Base-by-base conservation (phyloP, 225 moss, liverwort and hornwort species). In the Takakia lepidozioides region DNA sequence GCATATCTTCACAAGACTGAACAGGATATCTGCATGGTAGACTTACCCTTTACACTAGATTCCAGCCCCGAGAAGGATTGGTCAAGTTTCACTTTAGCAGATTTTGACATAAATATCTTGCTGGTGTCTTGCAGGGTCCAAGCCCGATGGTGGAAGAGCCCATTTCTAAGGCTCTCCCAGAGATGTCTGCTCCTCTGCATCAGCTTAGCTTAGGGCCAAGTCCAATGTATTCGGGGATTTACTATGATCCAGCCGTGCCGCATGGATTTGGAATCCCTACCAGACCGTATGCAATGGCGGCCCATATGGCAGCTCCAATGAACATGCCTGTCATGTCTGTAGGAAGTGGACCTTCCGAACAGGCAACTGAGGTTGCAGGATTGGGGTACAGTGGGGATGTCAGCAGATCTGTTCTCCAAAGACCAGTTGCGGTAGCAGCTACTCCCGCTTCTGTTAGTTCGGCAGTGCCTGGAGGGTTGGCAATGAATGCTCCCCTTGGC, bases 71-170 rank as follows among this genome's bases (percentile, higher is more conserved):
- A n/a, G n/a, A n/a, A n/a, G n/a, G n/a, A n/a, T n/a, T n/a, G n/a
- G n/a, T n/a, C n/a, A n/a, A n/a, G n/a, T n/a, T n/a, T n/a, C n/a
- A n/a, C n/a, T n/a, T n/a, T n/a, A n/a, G n/a, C n/a, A n/a, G n/a
- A n/a, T n/a, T n/a, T n/a, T n/a, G n/a, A n/a, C n/a, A n/a, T n/a
- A n/a, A n/a, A n/a, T n/a, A n/a, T n/a, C 1, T 3, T n/a, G 13
- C 37, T 21, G 23, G n/a, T 10, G 14, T 41, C 46, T 10, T 66
- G 48, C 78, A 90, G 95, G 82, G 75, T 38, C 87, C 78, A 54
- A 57, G 73, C 52, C 83, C 91, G 22, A 83, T 85, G 57, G 77
- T 49, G 34, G 98, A 98, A 53, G 98, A 98, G 49, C 59, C 75
- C 34, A 54, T 63, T 36, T 66, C 68, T 1, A 85, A 85, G 73